Percentiles rank a stretch among this genome's conserved stretches.
These are phyloP conservation scores for Saccharomycopsis fibuligera DNA, from an alignment of 805 yeast genomes.

Conservation along the genomic window DNA sequence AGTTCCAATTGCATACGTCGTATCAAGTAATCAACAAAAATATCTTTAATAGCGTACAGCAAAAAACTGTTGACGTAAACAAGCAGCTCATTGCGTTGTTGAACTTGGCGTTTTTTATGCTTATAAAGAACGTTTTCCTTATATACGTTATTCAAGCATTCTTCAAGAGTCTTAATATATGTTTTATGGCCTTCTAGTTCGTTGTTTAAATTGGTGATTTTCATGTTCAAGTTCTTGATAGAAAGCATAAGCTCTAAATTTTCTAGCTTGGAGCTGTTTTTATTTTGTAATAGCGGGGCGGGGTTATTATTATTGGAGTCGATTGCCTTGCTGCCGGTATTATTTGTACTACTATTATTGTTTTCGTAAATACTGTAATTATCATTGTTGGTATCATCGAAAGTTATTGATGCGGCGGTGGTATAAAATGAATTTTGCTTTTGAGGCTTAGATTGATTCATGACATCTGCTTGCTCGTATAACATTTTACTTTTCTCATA, in stretches of 20 bases:
- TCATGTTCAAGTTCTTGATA: background rate
- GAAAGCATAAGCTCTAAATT: background rate
- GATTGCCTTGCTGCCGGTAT: too few relatives aligned
- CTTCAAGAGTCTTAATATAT: constrained; percentile 7
- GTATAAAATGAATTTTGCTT: too few relatives aligned
- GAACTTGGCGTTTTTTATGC: background rate
- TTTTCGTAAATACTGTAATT: too few relatives aligned
- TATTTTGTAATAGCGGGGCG: too few relatives aligned
- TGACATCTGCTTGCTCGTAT: too few relatives aligned
- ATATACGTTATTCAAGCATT: background rate
- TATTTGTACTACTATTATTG: too few relatives aligned
- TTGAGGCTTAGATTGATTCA: too few relatives aligned
- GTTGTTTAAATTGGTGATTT: background rate
- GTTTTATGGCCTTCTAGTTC: background rate
- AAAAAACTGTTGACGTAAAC: constrained; percentile 5
- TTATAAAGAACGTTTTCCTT: background rate
- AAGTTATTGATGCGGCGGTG: too few relatives aligned
- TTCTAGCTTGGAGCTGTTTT: background rate
- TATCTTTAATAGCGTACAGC: constrained; percentile 5
- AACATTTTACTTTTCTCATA: too few relatives aligned
- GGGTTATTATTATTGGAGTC: too few relatives aligned
- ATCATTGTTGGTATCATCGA: too few relatives aligned
- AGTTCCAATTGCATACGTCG: background rate
- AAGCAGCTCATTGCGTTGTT: background rate
- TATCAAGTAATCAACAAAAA: constrained; percentile 7